Percentiles rank a stretch among this genome's conserved stretches.
Conservation (phyloP, 2,329 filamentous ascomycete species). For the Didymella pomorum region DNA sequence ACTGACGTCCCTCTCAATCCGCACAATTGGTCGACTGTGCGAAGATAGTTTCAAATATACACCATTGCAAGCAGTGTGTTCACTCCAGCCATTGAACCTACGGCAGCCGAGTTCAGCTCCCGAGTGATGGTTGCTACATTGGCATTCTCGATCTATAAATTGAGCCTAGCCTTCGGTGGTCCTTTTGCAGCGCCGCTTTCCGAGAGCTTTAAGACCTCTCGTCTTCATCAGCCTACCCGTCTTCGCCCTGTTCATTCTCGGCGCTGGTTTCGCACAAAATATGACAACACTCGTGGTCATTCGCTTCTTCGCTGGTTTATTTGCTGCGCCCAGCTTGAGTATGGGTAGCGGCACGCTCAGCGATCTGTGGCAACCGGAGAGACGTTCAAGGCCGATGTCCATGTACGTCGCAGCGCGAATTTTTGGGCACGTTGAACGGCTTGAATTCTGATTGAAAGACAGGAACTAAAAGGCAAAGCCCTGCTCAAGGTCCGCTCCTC, state of each 20-base stretch:
- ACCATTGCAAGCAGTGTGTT: slow-evolving; percentile 23
- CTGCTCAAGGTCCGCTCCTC: slow-evolving; percentile 32
- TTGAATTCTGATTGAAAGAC: background rate
- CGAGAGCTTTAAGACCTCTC: slow-evolving; percentile 71
- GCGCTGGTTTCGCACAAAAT: slow-evolving; percentile 62
- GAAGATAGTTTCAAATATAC: slow-evolving; percentile 25
- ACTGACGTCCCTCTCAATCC: slow-evolving; percentile 23
- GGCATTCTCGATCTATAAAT: slow-evolving; percentile 33
- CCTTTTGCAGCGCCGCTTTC: slow-evolving; percentile 76
- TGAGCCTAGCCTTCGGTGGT: slow-evolving; percentile 67
- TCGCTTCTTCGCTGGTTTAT: slow-evolving; percentile 59
- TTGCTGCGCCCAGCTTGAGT: slow-evolving; percentile 44
- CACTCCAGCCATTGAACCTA: slow-evolving; percentile 22
- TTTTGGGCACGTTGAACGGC: slow-evolving; percentile 36
- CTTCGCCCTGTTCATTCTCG: slow-evolving; percentile 62
- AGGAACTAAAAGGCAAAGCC: background rate
- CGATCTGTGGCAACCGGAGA: slow-evolving; percentile 46
- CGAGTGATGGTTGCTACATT: slow-evolving; percentile 29
- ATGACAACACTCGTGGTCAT: slow-evolving; percentile 74
- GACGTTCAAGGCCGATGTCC: slow-evolving; percentile 40
- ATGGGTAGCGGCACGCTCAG: slow-evolving; percentile 51
- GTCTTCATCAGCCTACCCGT: slow-evolving; percentile 72
- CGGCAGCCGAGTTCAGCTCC: slow-evolving; percentile 29
- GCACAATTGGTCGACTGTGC: slow-evolving; percentile 22
- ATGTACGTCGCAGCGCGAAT: slow-evolving; percentile 48